phyloP scores from a whole-genome alignment of 345 rosid species.

The Gossypium thurberi region DNA sequence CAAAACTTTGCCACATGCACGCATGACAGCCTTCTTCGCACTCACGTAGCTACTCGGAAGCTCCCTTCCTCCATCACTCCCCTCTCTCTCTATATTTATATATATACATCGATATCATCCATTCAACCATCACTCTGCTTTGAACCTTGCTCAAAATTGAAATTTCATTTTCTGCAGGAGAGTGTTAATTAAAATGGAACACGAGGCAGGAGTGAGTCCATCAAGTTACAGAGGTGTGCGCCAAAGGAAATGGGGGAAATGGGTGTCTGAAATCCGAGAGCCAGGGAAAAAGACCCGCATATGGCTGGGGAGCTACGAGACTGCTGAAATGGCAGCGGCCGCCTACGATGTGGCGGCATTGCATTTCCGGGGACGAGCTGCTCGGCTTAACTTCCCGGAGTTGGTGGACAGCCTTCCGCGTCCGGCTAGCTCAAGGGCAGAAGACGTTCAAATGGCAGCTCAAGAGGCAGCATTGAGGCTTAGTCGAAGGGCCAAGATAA shows the following conservation, averaged over 20 bases:
- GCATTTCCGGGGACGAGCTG: slow-evolving; percentile 66
- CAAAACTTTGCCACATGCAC: slow-evolving; percentile 17
- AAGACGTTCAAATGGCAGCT: slow-evolving; percentile 70
- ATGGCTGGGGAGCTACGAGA: slow-evolving; percentile 88
- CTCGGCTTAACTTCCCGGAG: slow-evolving; percentile 79
- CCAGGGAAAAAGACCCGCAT: slow-evolving; percentile 80
- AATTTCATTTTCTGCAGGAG: not conserved
- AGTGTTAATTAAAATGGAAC: not conserved
- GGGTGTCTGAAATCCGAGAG: slow-evolving; percentile 93
- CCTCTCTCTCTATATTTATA: slow-evolving; percentile 4
- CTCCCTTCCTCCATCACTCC: slow-evolving; percentile 19
- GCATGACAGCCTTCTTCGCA: slow-evolving; percentile 24
- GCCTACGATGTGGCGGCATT: slow-evolving; percentile 89
- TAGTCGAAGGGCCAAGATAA: slow-evolving; percentile 13
- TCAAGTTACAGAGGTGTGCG: slow-evolving; percentile 64
- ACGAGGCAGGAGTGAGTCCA: slow-evolving; percentile 15
- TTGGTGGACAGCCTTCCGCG: slow-evolving; percentile 44
- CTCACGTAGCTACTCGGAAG: slow-evolving; percentile 41
- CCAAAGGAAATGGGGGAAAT: slow-evolving; percentile 91
- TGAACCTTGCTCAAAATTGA: not conserved
- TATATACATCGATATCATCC: not conserved
- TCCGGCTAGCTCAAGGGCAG: slow-evolving; percentile 54
- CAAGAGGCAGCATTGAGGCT: slow-evolving; percentile 50
- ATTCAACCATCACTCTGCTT: not conserved
- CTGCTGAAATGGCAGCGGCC: slow-evolving; percentile 91